Evolutionary conservation across 805 yeast species (phyloP).

Genomic region (Saccharomycopsis lassenensis): DNA sequence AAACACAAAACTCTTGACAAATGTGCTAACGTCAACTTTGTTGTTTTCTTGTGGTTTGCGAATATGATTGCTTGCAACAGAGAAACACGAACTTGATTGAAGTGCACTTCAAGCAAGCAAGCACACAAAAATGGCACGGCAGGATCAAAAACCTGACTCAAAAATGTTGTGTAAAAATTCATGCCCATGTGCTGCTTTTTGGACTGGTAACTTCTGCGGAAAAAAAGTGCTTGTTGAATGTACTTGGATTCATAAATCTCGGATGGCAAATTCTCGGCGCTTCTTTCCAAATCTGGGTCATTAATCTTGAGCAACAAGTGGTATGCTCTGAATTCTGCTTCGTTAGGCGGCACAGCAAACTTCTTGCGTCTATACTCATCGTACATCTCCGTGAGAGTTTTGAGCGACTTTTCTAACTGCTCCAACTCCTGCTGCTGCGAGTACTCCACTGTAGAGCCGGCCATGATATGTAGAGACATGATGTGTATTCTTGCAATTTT

Average conservation of each 20-base stretch:
- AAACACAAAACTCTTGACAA: constrained; percentile 51
- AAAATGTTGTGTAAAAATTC: constrained; percentile 54
- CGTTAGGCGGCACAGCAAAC: constrained; percentile 55
- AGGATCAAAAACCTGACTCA: constrained; percentile 37
- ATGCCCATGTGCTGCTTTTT: constrained; percentile 44
- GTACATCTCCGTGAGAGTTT: constrained; percentile 80
- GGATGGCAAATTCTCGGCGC: constrained; percentile 55
- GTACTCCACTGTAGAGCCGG: constrained; percentile 52
- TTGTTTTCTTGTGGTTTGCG: constrained; percentile 60
- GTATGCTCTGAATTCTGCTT: constrained; percentile 89
- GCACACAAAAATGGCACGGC: constrained; percentile 56
- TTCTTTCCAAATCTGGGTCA: constrained; percentile 78
- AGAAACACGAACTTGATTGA: constrained; percentile 66
- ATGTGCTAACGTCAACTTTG: constrained; percentile 43
- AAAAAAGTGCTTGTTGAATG: constrained; percentile 61
- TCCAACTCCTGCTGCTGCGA: constrained; percentile 94
- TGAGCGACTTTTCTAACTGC: constrained; percentile 84
- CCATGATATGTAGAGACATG: constrained; percentile 74
- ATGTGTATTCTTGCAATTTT: constrained; percentile 83
- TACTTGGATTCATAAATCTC: constrained; percentile 39
- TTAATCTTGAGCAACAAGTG: constrained; percentile 66
- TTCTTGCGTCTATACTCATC: constrained; percentile 66
- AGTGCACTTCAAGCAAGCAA: constrained; percentile 68
- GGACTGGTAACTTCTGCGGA: constrained; percentile 52
- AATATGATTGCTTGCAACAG: constrained; percentile 58